Evolutionary conservation across 2,329 filamentous ascomycete genomes (phyloP), one percentile per base, ranked within the genome.

Genomic region (Conoideocrella luteorostrata): DNA sequence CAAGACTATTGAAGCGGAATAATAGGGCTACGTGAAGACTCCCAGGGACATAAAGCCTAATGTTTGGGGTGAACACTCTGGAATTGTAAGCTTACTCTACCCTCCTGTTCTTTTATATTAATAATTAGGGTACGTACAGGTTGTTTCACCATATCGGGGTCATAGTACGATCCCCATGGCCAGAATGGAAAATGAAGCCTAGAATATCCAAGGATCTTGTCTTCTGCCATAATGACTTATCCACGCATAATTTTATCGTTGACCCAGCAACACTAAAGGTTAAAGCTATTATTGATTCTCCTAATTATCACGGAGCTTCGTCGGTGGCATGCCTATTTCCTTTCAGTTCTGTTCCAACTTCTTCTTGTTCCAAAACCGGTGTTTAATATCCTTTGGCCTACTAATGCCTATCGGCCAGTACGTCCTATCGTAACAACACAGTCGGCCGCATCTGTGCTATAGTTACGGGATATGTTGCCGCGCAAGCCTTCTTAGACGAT

Each of bases 221-320:
- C 12, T 55, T 55, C 17, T 45, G 43, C 17, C 43, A 45, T 32
- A 45, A 45, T 20, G 43, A 45, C 23, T 33, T 45, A 5, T 45
- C 38, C 7, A 41, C 38, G 13, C 43, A 45, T 24, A 45, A 45
- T 28, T 38, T 45, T 15, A 41, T 45, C 21, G 43, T 45, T 7
- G 39, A 55, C 17, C 46, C 43, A 5, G 41, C 50, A 2, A 58
- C 57, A 3, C 39, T 63, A 20, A 57, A 61, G 33, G 55, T 65
- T 13, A 47, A 44, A 3, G 59, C 60, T 9, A 60, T 65, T 24
- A 51, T 67, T 17, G 64, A 65, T 36, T 66, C n/a, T n/a, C n/a
- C n/a, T n/a, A n/a, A n/a, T n/a, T n/a, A n/a, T n/a, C n/a, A n/a
- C n/a, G n/a, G n/a, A n/a, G n/a, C n/a, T n/a, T n/a, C n/a, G n/a